phyloP scores from a whole-genome alignment of 2,329 filamentous ascomycete species.

The Cadophora gregata region DNA sequence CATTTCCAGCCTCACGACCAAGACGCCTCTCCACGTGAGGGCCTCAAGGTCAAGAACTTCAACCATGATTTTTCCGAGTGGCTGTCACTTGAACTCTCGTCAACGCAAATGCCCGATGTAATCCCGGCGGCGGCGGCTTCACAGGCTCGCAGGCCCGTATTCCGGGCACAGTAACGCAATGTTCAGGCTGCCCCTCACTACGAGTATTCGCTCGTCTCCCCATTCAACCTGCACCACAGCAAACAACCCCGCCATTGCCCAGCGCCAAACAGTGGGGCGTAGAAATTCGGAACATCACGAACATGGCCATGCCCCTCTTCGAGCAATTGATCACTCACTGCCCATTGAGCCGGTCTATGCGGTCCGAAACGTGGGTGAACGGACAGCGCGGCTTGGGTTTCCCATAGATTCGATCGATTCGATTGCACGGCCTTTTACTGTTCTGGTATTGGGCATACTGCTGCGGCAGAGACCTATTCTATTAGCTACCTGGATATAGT shows the following conservation, averaged over 20 bases:
- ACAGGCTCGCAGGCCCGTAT: slow-evolving; percentile 26
- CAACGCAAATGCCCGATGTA: slow-evolving; percentile 1
- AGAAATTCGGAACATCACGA: slow-evolving; percentile 25
- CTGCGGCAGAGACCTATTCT: no score
- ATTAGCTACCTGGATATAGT: no score
- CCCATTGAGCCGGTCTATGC: slow-evolving; percentile 36
- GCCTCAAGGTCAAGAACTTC: neutral
- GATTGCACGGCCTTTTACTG: neutral
- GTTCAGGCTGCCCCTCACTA: neutral
- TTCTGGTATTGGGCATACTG: no score
- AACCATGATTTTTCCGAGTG: no score
- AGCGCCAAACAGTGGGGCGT: slow-evolving; percentile 28
- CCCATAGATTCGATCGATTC: slow-evolving; percentile 5
- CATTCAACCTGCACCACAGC: slow-evolving; percentile 27
- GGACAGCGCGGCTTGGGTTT: slow-evolving; percentile 11
- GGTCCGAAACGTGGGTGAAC: slow-evolving; percentile 33
- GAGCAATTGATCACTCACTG: slow-evolving; percentile 22
- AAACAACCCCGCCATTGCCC: slow-evolving; percentile 34
- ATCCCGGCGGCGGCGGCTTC: slow-evolving; percentile 32
- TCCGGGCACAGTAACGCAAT: slow-evolving; percentile 22
- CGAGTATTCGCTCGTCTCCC: slow-evolving; percentile 2
- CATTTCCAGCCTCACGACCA: slow-evolving; percentile 4
- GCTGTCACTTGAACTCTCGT: no score
- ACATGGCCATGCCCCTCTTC: slow-evolving; percentile 17
- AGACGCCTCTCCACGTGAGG: slow-evolving; percentile 24